Base-by-base conservation (phyloP, 305 asterid genomes). In the Coffea humblotiana region DNA sequence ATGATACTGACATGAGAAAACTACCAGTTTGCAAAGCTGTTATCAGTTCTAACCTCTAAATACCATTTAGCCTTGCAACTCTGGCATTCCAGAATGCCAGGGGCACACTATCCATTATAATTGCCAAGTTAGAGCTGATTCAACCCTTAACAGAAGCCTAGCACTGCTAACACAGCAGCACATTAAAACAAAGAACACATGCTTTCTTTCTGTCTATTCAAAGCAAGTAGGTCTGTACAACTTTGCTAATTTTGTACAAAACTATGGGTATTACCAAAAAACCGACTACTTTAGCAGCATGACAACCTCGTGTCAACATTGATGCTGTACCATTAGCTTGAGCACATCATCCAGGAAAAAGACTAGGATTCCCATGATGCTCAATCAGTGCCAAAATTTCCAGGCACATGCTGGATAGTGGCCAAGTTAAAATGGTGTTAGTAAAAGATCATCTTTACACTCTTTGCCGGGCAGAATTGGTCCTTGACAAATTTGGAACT, bases 391-490 rank as follows among this genome's bases (percentile, higher is more conserved):
- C 16, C 25, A 61, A 54, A 54, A 29, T 65, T 49, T 61, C 61
- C 69, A 40, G 70, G 11, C 6, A 37, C 25, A 8, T 79, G 64
- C 72, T 25, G 64, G 72, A 71, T 13, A 47, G 64, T 10, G 61
- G 56, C 43, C 19, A 80, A 25, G 13, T 16, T n/a, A 48, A 66
- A 40, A 15, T 1, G 56, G 40, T 35, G 18, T 8, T 29, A 4
- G 47, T 23, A 37, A 80, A 48, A 60, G 14, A 51, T 77, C 47
- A 75, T 51, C 72, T 71, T 89, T 85, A 92, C 84, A 86, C 84
- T 86, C 96, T 89, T 81, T 85, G 96, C 78, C 93, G 89, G 75
- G 92, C 78, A 61, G 94, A 87, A 76, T 85, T 74, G 27, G 90
- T 84, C 35, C 79, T 88, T 0, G 86, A 67, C 76, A 77, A 9